These are phyloP conservation scores for Endocalyx cinctus DNA, from an alignment of 2,329 filamentous ascomycete species.

Conservation along the genomic window DNA sequence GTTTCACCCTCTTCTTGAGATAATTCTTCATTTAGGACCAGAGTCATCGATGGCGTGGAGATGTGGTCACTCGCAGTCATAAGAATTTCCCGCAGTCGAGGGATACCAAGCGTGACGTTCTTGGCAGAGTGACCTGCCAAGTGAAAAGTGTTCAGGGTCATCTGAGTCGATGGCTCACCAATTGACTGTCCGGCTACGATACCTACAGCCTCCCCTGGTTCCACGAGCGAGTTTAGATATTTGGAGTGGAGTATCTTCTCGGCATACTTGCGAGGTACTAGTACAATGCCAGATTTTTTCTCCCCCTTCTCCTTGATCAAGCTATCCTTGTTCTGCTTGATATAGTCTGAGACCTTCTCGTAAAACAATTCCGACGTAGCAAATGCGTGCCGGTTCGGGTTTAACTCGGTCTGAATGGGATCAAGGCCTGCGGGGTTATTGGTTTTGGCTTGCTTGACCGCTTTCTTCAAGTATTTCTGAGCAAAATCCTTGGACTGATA, in stretches of 20 bases:
- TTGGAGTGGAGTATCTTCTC: conserved; percentile 85
- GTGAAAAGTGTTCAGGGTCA: conserved; percentile 99
- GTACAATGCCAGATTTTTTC: conserved; percentile 23
- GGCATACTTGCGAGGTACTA: conserved; percentile 60
- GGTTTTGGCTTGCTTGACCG: conserved; percentile 65
- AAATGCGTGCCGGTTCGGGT: conserved; percentile 74
- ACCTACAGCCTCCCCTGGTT: conserved; percentile 93
- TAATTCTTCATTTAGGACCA: conserved; percentile 71
- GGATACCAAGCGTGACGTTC: conserved; percentile 98
- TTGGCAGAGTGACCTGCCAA: conserved; percentile 97
- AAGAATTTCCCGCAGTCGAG: conserved; percentile 91
- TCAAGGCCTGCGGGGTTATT: conserved; percentile 59
- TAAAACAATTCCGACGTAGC: conserved; percentile 88
- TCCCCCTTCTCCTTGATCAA: conserved; percentile 49
- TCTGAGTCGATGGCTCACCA: conserved; percentile 95
- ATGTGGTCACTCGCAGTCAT: conserved; percentile 94
- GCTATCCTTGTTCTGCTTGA: conserved; percentile 68
- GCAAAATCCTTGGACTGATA: conserved; percentile 53
- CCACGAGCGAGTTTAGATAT: conserved; percentile 85
- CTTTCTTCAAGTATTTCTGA: conserved; percentile 76
- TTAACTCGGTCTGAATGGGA: conserved; percentile 67
- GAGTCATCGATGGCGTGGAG: conserved; percentile 84
- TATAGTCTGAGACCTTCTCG: conserved; percentile 66
- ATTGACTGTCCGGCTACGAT: conserved; percentile 96
- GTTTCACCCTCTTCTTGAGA: conserved; percentile 63